These are phyloP conservation scores for Lactifluus volemus DNA, from an alignment of 768 basidiomycete species.

Conservation along the genomic window DNA sequence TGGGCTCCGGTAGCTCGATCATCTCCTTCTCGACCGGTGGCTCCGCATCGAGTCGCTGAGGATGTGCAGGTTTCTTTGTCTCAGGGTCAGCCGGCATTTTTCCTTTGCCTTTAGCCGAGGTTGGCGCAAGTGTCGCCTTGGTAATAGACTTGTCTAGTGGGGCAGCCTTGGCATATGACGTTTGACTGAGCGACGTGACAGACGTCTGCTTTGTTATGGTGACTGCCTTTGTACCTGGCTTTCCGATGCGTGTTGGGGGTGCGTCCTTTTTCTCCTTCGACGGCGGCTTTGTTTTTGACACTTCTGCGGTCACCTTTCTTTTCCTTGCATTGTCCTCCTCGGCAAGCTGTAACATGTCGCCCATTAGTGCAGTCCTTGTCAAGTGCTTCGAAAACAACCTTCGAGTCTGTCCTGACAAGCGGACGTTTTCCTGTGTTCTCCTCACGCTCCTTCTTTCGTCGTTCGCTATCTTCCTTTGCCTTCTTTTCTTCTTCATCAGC, in stretches of 20 bases:
- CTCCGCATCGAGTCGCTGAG: slow-evolving; percentile 44
- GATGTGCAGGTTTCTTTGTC: slow-evolving; percentile 55
- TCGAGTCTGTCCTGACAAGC: slow-evolving; percentile 47
- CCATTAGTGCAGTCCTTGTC: neutral
- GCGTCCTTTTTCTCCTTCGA: slow-evolving; percentile 42
- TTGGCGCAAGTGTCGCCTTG: slow-evolving; percentile 32
- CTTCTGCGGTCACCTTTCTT: slow-evolving; percentile 48
- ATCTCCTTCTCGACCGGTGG: slow-evolving; percentile 54
- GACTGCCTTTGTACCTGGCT: slow-evolving; percentile 26
- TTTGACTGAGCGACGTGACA: slow-evolving; percentile 1
- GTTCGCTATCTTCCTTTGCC: slow-evolving; percentile 63
- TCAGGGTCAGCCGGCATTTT: slow-evolving; percentile 39
- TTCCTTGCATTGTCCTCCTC: slow-evolving; percentile 70
- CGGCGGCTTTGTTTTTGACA: slow-evolving; percentile 37
- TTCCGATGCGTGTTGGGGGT: slow-evolving; percentile 25
- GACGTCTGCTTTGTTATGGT: slow-evolving; percentile 15
- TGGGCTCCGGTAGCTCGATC: slow-evolving; percentile 91
- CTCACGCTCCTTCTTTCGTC: slow-evolving; percentile 74
- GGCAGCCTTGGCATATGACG: slow-evolving; percentile 16
- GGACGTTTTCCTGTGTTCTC: slow-evolving; percentile 65
- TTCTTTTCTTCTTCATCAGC: slow-evolving; percentile 61
- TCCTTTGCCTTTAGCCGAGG: slow-evolving; percentile 38
- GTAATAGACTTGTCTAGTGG: slow-evolving; percentile 27
- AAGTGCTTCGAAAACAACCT: slow-evolving; percentile 32
- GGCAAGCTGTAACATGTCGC: slow-evolving; percentile 25